phyloP scores from a whole-genome alignment of 148 eudicot genomes.

The Polygonum maritimum region DNA sequence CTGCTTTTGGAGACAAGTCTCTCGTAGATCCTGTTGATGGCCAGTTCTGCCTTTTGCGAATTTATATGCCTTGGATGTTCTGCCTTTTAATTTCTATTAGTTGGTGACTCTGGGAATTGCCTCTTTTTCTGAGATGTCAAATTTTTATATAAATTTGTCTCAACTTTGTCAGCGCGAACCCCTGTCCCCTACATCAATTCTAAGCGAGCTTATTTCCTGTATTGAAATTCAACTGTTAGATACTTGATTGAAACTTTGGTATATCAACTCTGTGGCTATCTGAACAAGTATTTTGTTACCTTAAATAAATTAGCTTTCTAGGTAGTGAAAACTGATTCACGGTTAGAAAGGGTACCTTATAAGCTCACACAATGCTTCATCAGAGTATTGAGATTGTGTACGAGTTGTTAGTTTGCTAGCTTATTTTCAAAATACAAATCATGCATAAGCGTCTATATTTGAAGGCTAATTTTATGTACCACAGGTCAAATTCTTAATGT shows the following conservation, averaged over 20 bases:
- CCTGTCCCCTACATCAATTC: not conserved
- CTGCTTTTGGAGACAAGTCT: not conserved
- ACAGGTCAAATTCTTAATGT: not conserved
- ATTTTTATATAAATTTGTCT: not conserved
- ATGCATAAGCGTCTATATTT: not conserved
- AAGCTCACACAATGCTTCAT: not conserved
- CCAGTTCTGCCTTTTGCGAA: not conserved
- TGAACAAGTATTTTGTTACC: constrained; percentile 2
- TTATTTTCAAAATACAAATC: not conserved
- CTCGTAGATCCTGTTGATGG: not conserved
- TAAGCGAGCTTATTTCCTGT: not conserved
- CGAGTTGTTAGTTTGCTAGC: not conserved
- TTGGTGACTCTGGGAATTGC: not conserved
- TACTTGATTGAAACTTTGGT: not conserved
- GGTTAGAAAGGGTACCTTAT: not conserved
- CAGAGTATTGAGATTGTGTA: not conserved
- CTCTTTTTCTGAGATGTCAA: not conserved
- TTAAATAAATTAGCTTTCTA: not conserved
- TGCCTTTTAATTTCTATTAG: not conserved
- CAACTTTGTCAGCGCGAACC: not conserved
- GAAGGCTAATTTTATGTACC: not conserved
- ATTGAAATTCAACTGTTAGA: not conserved
- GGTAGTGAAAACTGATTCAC: not conserved
- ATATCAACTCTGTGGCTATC: not conserved
- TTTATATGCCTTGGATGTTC: not conserved